Evolutionary conservation across 768 basidiomycete species (phyloP).

Genomic region (Albatrellus ellisii): DNA sequence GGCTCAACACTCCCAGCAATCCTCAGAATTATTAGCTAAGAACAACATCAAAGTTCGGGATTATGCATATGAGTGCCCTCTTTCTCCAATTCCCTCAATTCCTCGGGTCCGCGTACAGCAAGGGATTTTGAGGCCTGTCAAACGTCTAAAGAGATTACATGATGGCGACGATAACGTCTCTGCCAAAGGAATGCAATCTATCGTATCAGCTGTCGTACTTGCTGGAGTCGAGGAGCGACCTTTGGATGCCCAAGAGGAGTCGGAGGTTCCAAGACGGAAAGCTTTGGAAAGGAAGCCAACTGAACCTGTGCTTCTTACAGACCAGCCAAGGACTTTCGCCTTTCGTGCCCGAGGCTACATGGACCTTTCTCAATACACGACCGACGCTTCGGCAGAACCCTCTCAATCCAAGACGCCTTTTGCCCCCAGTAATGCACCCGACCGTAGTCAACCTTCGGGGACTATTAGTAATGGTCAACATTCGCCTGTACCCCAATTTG

Average conservation of each 20-base stretch:
- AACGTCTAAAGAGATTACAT: conserved; percentile 23
- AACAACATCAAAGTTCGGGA: conserved; percentile 36
- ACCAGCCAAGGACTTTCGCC: neutral
- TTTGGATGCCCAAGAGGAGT: neutral
- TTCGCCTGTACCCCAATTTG: neutral
- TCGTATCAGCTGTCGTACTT: neutral
- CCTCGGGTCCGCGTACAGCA: conserved; percentile 35
- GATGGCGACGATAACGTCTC: conserved; percentile 17
- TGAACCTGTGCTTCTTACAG: conserved; percentile 8
- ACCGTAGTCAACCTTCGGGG: neutral
- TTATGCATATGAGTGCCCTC: conserved; percentile 55
- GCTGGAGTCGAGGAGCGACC: no score
- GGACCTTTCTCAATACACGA: conserved; percentile 7
- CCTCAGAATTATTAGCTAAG: conserved; percentile 17
- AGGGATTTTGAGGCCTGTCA: conserved; percentile 25
- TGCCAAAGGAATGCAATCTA: neutral
- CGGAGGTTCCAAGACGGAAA: conserved; percentile 1
- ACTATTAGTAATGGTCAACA: neutral
- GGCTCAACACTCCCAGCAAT: neutral
- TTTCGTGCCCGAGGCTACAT: conserved; percentile 6
- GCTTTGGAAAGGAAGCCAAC: conserved; percentile 10
- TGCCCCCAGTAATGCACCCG: neutral
- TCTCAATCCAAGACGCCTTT: neutral
- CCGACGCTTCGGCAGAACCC: conserved; percentile 3
- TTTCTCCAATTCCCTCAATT: conserved; percentile 46